Evolutionary conservation across 768 basidiomycete species (phyloP), one percentile per base, ranked within the genome.

Genomic region (Ramaria rubella): DNA sequence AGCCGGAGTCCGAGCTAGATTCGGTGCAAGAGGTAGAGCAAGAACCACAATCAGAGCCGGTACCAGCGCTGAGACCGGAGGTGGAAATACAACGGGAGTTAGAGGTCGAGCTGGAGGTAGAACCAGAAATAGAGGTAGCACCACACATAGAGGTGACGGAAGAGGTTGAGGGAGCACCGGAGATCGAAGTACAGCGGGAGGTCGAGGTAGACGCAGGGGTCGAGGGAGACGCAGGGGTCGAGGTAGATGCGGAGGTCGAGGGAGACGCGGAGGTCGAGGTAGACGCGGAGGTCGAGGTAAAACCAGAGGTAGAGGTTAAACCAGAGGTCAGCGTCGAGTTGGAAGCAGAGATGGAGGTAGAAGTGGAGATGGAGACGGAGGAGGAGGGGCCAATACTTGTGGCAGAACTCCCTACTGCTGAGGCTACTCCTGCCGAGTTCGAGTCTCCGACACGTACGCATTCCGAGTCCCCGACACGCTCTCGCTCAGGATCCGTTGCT

Each of bases 391-490:
- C 49, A 24, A 30, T 52, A 6, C 43, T 23, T 45, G 54, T 46
- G 30, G 19, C 43, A 44, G 30, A 27, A 14, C 17, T 33, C 24
- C 27, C 33, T 31, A 31, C 49, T 21, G 33, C 29, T 51, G 49
- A 4, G 5, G 30, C 29, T 19, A 31, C 49, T 51, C 49, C 33
- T 19, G 30, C 19, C 29, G 49, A 51, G 21, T 48, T 48, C 6
- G 29, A 51, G 30, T 33, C 33, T n/a, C 29, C 49, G 14, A 51
- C 33, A 31, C 49, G 33, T 17, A 36, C 33, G 34, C 46, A 48
- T n/a, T 51, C 49, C 12, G 49, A 51, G 19, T 51, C 49, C 9
- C 49, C 49, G 3, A 51, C 49, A 5, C 29, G 49, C 14, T 51
- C 49, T 23, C 49, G 49, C 4, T 51, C 49, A 15, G 49, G 49